phyloP scores from a whole-genome alignment of 2,329 filamentous ascomycete genomes.

The Geosmithia flava region DNA sequence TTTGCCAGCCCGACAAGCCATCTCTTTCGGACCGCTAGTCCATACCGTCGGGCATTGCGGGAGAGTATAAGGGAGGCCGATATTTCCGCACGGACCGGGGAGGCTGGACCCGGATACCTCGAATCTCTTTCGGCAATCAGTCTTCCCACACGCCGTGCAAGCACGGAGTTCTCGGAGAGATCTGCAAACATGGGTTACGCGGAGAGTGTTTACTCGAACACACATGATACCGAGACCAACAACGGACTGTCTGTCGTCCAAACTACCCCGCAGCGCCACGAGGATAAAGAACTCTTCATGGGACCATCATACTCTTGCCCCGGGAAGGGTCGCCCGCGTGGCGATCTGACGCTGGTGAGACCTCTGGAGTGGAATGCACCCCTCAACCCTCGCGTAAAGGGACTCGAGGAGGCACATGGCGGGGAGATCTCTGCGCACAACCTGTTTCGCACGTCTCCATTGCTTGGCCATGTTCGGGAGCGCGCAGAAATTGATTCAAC shows the following conservation, averaged over 20 bases:
- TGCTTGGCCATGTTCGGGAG: slow-evolving; percentile 32
- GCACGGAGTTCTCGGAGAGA: slow-evolving; percentile 23
- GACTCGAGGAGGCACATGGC: slow-evolving; percentile 20
- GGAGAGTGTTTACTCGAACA: slow-evolving; percentile 36
- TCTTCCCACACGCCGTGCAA: slow-evolving; percentile 25
- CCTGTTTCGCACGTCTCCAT: slow-evolving; percentile 5
- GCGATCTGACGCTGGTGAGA: slow-evolving; percentile 27
- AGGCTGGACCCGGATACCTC: slow-evolving; percentile 16
- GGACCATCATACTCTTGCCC: not conserved
- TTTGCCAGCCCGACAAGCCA: slow-evolving; percentile 38
- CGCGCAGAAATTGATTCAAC: slow-evolving; percentile 32
- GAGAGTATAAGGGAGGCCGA: slow-evolving; percentile 28
- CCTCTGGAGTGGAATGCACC: slow-evolving; percentile 43
- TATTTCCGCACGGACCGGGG: slow-evolving; percentile 13
- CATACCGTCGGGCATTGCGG: slow-evolving; percentile 39
- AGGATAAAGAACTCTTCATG: not conserved
- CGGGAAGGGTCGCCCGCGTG: not conserved
- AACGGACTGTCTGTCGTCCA: not conserved
- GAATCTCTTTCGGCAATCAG: slow-evolving; percentile 25
- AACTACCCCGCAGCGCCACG: not conserved
- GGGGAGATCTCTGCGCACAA: not conserved
- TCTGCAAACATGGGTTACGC: slow-evolving; percentile 24
- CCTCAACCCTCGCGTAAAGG: slow-evolving; percentile 38
- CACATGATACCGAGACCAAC: not conserved
- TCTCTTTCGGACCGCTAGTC: slow-evolving; percentile 40